phyloP scores from a whole-genome alignment of 2,329 filamentous ascomycete genomes.

The Venturiaceae sp. region DNA sequence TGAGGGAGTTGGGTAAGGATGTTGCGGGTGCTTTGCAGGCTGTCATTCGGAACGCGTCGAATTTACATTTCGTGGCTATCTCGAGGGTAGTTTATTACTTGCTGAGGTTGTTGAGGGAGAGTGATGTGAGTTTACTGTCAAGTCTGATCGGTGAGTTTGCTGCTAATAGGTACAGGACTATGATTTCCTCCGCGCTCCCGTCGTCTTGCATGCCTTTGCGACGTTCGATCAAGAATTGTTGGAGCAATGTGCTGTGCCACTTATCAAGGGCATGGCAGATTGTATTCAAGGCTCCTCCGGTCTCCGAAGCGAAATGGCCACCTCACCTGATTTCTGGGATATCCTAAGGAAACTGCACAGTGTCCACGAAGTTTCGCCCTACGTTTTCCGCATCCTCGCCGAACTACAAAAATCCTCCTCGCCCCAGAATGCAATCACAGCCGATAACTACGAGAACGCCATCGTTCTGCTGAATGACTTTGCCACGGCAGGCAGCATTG shows the following conservation, averaged over 20 bases:
- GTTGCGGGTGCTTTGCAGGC: conserved; percentile 74
- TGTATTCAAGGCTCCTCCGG: conserved; percentile 72
- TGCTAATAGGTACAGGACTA: conserved; percentile 47
- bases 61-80: conserved; percentile 73
- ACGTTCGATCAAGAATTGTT: conserved; percentile 72
- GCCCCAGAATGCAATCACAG: conserved; percentile 61
- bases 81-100: conserved; percentile 82
- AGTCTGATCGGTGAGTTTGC: conserved; percentile 8
- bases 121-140: conserved; percentile 55
- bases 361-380: conserved; percentile 58
- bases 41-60: conserved; percentile 68
- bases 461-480: conserved; percentile 82
- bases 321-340: conserved; percentile 94
- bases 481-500: conserved; percentile 69
- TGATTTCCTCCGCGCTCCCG: conserved; percentile 83
- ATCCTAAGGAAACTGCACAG: conserved; percentile 68
- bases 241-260: conserved; percentile 62
- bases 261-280: conserved; percentile 67
- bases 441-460: conserved; percentile 90
- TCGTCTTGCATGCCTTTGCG: conserved; percentile 84
- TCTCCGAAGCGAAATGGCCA: conserved; percentile 85
- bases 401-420: conserved; percentile 60
- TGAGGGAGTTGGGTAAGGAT: conserved; percentile 64
- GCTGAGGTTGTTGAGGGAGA: conserved; percentile 68
- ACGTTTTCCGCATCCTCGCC: conserved; percentile 82